Base-by-base conservation (phyloP, 2,329 filamentous ascomycete genomes). In the Chrysoporthe austroafricana region DNA sequence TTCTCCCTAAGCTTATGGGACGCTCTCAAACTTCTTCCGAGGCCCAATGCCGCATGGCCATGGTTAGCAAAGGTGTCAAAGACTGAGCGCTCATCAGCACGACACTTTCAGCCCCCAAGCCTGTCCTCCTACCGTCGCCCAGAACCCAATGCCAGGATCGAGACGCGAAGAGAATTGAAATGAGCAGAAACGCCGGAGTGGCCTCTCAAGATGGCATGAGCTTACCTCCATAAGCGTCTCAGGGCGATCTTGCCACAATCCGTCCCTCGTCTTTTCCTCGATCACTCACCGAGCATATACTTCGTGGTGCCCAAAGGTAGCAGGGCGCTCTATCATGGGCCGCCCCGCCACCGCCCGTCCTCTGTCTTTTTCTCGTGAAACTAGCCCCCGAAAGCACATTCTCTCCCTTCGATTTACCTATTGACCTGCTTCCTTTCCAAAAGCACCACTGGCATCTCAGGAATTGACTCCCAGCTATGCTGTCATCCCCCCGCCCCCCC, bases 131-230 rank as follows among this genome's bases (percentile, higher is more conserved):
- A 16, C 32, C 18, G 2, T n/a, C 54, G 54, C 54, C 44, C 54
- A 39, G 54, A 34, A 57, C 32, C 32, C 54, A 39, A 9, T 57
- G 54, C 54, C 34, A 57, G 54, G 54, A 57, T 57, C 34, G 54
- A 57, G 54, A 39, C 34, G 32, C 16, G 54, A 39, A 57, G 54
- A n/a, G 50, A 21, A 52, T 54, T 21, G 32, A 54, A 8, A 54
- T 34, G 26, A 54, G 50, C 4, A 34, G 50, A 13, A 4, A 11
- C 21, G 13, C 50, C 13, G 26, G 50, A 16, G 3, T 34, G 3
- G 13, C 3, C 14, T 7, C 26, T 54, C 50, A 32, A 54, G 26
- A 34, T 6, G 32, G 11, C 4, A 32, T 14, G 26, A 16, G 26
- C 26, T 39, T 9, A 13, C 34, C 34, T 57, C 54, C 4, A 5